Evolutionary conservation across 345 rosid species (phyloP).

Genomic region (Noccaea bulbosa): DNA sequence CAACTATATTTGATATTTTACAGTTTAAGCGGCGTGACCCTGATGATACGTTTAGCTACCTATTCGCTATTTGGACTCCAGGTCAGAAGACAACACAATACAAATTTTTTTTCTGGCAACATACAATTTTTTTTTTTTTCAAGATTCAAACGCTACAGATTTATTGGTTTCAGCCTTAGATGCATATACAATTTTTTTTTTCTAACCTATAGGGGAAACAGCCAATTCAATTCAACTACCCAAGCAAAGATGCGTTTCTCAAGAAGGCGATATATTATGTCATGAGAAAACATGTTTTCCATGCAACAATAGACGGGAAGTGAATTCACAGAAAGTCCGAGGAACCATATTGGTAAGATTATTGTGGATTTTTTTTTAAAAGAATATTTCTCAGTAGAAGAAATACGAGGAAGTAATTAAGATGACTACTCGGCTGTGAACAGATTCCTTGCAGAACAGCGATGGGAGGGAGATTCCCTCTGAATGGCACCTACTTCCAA

Average conservation of each 20-base stretch:
- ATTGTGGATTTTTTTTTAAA: background rate
- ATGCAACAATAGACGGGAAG: slow-evolving; percentile 72
- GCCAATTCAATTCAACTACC: slow-evolving; percentile 67
- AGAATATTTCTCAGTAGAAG: background rate
- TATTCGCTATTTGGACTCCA: slow-evolving; percentile 94
- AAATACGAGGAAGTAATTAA: slow-evolving; percentile 3
- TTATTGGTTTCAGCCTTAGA: background rate
- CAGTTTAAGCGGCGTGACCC: slow-evolving; percentile 79
- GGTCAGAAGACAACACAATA: slow-evolving; percentile 49
- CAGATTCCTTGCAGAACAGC: slow-evolving; percentile 97
- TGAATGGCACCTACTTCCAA: slow-evolving; percentile 95
- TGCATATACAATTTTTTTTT: background rate
- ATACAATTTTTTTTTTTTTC: too few species aligned
- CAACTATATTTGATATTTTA: slow-evolving; percentile 29
- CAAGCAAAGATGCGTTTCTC: slow-evolving; percentile 53
- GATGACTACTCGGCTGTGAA: slow-evolving; percentile 10
- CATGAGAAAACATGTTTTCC: slow-evolving; percentile 60
- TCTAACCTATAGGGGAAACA: slow-evolving; percentile 65
- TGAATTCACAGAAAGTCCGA: slow-evolving; percentile 66
- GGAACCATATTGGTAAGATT: slow-evolving; percentile 81
- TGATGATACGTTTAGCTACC: slow-evolving; percentile 72
- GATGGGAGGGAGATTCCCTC: slow-evolving; percentile 88
- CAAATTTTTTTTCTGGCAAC: too few species aligned
- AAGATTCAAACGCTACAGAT: background rate
- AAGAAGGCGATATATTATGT: slow-evolving; percentile 54